Conservation (phyloP, 164 flowering plant species). For the Magnolia officinalis region DNA sequence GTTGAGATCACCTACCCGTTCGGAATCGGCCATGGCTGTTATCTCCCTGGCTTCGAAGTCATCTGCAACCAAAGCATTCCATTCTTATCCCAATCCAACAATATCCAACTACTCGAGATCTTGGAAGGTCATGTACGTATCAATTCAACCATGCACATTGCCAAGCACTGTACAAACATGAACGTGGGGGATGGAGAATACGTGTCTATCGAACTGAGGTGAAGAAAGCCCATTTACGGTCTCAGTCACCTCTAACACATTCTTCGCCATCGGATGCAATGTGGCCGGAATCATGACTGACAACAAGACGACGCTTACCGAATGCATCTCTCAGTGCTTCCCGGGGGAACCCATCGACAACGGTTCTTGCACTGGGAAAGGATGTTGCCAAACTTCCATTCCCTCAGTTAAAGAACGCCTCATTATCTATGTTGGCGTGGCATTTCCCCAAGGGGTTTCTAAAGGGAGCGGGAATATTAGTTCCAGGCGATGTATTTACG, state of each 20-base stretch:
- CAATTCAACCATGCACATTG: background rate
- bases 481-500: slow-evolving; percentile 20
- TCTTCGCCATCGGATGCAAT: slow-evolving; percentile 21
- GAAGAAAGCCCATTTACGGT: slow-evolving; percentile 10
- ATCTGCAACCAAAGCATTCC: slow-evolving; percentile 9
- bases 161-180: background rate
- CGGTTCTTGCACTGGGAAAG: slow-evolving; percentile 14
- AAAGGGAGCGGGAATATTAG: background rate
- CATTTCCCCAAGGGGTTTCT: background rate
- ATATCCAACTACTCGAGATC: slow-evolving; percentile 8
- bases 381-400: slow-evolving; percentile 23
- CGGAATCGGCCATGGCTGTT: slow-evolving; percentile 26
- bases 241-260: slow-evolving; percentile 10
- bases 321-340: slow-evolving; percentile 15
- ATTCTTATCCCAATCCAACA: background rate
- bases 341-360: background rate
- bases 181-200: background rate
- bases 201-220: background rate
- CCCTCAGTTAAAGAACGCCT: slow-evolving; percentile 12
- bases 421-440: background rate
- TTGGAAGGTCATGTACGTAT: slow-evolving; percentile 1
- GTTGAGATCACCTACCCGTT: slow-evolving; percentile 29
- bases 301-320: background rate
- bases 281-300: slow-evolving; percentile 2
- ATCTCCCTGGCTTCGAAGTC: background rate